Conservation (phyloP, 495 filamentous ascomycete genomes). For the Tuber microsphaerosporum region DNA sequence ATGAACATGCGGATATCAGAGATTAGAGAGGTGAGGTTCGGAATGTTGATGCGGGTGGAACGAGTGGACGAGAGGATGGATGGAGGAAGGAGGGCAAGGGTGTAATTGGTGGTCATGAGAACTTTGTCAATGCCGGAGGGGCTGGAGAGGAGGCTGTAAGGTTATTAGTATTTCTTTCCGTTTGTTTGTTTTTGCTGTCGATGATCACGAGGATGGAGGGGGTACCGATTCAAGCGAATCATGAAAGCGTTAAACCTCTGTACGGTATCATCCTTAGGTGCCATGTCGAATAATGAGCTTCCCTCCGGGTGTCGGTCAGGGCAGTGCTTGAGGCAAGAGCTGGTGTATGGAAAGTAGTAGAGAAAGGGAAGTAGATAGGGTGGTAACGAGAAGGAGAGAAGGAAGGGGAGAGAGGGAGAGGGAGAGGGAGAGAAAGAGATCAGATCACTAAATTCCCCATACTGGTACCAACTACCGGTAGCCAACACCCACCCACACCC, state of each 20-base stretch:
- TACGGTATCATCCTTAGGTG: neutral
- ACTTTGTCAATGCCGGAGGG: slow-evolving; percentile 57
- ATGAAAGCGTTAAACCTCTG: neutral
- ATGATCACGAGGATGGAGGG: neutral
- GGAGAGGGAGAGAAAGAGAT: neutral
- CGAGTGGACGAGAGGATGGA: slow-evolving; percentile 43
- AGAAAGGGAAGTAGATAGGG: neutral
- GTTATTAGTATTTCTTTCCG: neutral
- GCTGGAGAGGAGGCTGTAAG: slow-evolving; percentile 48
- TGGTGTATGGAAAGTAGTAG: neutral
- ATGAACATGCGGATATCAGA: slow-evolving; percentile 63
- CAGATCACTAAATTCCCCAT: neutral
- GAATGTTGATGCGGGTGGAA: slow-evolving; percentile 45
- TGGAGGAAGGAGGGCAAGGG: slow-evolving; percentile 50
- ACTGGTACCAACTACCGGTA: neutral
- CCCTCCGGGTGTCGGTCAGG: neutral
- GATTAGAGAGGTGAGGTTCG: slow-evolving; percentile 51
- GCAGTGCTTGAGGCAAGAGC: neutral
- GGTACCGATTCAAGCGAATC: neutral
- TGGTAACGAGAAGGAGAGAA: too few relatives aligned
- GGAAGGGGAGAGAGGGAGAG: neutral
- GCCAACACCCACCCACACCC: neutral
- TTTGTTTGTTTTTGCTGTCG: neutral
- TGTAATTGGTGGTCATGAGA: slow-evolving; percentile 60
- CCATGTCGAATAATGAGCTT: neutral